Evolutionary conservation across 2,329 filamentous ascomycete species (phyloP).

Genomic region (Pseudogymnoascus sp.): DNA sequence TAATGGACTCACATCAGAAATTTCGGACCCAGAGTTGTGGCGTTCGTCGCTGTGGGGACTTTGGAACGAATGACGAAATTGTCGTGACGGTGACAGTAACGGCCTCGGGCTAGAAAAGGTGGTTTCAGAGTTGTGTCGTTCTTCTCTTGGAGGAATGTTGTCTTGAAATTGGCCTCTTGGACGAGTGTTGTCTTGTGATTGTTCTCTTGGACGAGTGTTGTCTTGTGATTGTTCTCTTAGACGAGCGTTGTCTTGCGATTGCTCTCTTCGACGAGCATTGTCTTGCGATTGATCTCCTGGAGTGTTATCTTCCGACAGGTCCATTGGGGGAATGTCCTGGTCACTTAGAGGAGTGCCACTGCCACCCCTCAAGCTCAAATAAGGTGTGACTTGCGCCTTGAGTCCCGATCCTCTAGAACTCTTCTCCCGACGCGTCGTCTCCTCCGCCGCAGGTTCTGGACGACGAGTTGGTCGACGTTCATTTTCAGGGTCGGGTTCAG

Average conservation of each 20-base stretch:
- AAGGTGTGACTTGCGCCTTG: not conserved
- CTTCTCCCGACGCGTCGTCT: not conserved
- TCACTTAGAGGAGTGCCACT: not conserved
- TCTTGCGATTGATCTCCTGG: not conserved
- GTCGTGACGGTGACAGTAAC: not conserved
- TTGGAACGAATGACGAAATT: not conserved
- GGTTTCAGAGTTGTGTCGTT: not conserved
- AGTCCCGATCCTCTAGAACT: not conserved
- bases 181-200: not conserved
- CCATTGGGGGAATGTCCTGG: not conserved
- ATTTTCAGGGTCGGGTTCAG: not conserved
- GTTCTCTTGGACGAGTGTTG: not conserved
- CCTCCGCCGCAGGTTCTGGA: not conserved
- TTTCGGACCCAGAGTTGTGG: not conserved
- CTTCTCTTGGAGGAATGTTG: not conserved
- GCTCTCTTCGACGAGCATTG: not conserved
- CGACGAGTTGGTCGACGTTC: not conserved
- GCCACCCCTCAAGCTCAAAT: not conserved
- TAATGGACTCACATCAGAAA: not conserved
- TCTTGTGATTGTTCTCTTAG: not conserved
- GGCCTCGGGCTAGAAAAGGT: not conserved
- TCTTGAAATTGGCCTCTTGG: not conserved
- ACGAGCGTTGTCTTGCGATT: not conserved
- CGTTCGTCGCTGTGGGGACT: not conserved
- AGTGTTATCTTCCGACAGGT: not conserved